Conservation (phyloP, 805 yeast genomes). For the Myxozyma kluyveri region DNA sequence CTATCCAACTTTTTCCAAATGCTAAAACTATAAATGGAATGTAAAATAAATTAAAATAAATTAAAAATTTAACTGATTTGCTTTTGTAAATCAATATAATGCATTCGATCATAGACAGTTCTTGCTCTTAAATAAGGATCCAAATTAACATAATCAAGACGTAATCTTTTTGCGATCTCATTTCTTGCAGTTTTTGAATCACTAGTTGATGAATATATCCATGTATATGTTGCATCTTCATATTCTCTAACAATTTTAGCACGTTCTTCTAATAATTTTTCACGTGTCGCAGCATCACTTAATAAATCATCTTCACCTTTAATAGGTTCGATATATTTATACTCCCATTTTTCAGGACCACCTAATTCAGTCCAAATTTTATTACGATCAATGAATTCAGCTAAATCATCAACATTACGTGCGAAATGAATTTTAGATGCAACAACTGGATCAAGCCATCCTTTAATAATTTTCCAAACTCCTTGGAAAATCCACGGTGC, state of each 20-base stretch:
- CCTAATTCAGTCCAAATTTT: slow-evolving; percentile 72
- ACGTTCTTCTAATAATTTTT: slow-evolving; percentile 51
- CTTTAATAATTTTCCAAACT: slow-evolving; percentile 87
- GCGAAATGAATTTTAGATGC: slow-evolving; percentile 88
- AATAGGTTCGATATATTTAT: slow-evolving; percentile 61
- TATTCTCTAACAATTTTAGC: slow-evolving; percentile 52
- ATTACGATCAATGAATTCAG: slow-evolving; percentile 55
- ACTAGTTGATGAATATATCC: slow-evolving; percentile 60
- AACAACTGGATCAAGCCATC: slow-evolving; percentile 96
- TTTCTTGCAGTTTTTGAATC: slow-evolving; percentile 50
- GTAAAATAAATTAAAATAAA: no score
- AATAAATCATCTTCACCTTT: slow-evolving; percentile 53
- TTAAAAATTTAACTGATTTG: no score
- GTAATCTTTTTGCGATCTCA: slow-evolving; percentile 49
- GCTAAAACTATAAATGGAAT: no score
- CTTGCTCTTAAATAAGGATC: slow-evolving; percentile 84
- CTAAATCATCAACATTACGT: slow-evolving; percentile 63
- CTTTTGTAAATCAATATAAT: slow-evolving; percentile 36
- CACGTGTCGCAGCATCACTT: slow-evolving; percentile 48
- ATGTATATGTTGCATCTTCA: slow-evolving; percentile 63
- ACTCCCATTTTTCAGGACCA: slow-evolving; percentile 61
- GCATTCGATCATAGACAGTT: slow-evolving; percentile 73
- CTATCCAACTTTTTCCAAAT: no score
- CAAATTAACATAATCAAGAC: slow-evolving; percentile 60
- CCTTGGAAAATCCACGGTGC: slow-evolving; percentile 98